Conservation (phyloP, 306 rosid genomes). For the Urtica urens region DNA sequence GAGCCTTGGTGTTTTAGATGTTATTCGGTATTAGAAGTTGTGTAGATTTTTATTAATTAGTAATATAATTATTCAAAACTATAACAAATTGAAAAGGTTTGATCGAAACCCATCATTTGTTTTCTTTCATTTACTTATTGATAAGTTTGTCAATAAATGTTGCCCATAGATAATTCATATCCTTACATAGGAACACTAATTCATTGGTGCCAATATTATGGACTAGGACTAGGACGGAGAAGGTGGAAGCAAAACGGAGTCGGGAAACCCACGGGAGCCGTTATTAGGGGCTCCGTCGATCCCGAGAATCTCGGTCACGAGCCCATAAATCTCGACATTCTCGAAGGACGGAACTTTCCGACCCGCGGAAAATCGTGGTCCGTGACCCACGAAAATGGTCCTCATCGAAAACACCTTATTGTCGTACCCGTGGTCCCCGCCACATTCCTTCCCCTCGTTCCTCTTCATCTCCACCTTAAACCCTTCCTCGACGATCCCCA, state of each 20-base stretch:
- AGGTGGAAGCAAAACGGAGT: slow-evolving; percentile 63
- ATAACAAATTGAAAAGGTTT: too few species aligned
- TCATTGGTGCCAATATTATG: too few species aligned
- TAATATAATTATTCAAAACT: too few species aligned
- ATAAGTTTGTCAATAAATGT: too few species aligned
- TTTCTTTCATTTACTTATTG: too few species aligned
- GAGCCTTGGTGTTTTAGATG: too few species aligned
- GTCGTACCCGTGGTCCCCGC: slow-evolving; percentile 94
- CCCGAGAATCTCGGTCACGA: slow-evolving; percentile 73
- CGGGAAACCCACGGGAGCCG: slow-evolving; percentile 61
- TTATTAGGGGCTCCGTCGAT: slow-evolving; percentile 72
- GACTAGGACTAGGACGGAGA: too few species aligned
- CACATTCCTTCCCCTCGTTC: slow-evolving; percentile 52
- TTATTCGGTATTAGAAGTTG: too few species aligned
- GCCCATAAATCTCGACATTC: slow-evolving; percentile 80
- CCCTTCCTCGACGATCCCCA: slow-evolving; percentile 73
- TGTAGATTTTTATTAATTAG: too few species aligned
- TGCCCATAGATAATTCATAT: too few species aligned
- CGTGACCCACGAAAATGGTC: slow-evolving; percentile 77
- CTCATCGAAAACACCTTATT: slow-evolving; percentile 91
- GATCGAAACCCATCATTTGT: too few species aligned
- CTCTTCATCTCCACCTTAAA: slow-evolving; percentile 78
- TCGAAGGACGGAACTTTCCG: slow-evolving; percentile 84
- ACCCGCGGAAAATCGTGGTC: slow-evolving; percentile 86
- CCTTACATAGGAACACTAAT: too few species aligned